These are phyloP conservation scores for Fulvia fulva DNA, from an alignment of 2,329 filamentous ascomycete species.

Conservation along the genomic window DNA sequence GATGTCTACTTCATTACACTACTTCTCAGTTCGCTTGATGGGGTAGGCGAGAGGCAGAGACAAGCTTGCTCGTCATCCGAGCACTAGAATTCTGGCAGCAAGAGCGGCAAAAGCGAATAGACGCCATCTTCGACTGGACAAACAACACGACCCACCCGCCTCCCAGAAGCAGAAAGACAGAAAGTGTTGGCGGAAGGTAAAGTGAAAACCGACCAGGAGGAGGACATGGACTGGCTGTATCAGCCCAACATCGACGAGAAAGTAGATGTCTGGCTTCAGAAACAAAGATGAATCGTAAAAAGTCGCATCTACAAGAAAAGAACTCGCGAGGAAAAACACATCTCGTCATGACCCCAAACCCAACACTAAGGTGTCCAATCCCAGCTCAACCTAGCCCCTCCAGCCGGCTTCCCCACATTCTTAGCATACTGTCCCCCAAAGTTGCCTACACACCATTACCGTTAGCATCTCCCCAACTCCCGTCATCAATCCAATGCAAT, in stretches of 20 bases:
- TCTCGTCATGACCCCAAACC: neutral
- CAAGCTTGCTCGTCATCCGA: slow-evolving; percentile 1
- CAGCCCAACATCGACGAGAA: slow-evolving; percentile 14
- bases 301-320: neutral
- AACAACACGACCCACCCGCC: slow-evolving; percentile 12
- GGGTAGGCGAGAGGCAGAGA: neutral
- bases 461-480: too few species aligned
- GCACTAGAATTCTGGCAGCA: slow-evolving; percentile 22
- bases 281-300: neutral
- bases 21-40: slow-evolving; percentile 27
- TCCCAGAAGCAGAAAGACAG: slow-evolving; percentile 23
- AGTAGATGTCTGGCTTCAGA: slow-evolving; percentile 15
- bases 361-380: too few species aligned
- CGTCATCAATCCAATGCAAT: neutral
- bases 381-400: slow-evolving; percentile 5
- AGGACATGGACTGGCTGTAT: slow-evolving; percentile 24
- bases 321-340: neutral
- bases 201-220: slow-evolving; percentile 9
- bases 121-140: slow-evolving; percentile 22
- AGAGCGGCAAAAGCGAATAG: slow-evolving; percentile 23
- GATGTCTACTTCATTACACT: slow-evolving; percentile 49
- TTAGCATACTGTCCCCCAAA: slow-evolving; percentile 12
- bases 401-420: slow-evolving; percentile 9
- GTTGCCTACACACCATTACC: slow-evolving; percentile 15
- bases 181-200: slow-evolving; percentile 19